phyloP scores from a whole-genome alignment of 331 rosid species.

The Quercus lobata region DNA sequence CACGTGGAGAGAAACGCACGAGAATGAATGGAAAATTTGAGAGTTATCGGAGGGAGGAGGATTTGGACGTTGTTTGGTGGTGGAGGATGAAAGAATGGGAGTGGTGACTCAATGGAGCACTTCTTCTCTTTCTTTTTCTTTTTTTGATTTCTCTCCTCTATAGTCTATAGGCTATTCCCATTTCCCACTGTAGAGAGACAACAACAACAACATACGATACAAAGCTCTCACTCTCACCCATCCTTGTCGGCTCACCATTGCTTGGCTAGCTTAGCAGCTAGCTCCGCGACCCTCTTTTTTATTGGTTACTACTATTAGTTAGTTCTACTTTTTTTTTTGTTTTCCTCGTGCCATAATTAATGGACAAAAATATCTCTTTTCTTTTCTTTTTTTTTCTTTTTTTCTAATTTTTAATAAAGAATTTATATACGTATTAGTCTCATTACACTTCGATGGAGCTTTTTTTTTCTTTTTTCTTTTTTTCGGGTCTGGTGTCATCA shows the following conservation, averaged over 20 bases:
- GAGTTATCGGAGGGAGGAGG: not conserved
- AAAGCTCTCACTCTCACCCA: too few species aligned
- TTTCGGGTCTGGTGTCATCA: not conserved
- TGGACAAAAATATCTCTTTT: not conserved
- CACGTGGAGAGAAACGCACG: constrained; percentile 39
- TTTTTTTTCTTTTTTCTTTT: not conserved
- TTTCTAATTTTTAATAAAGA: not conserved
- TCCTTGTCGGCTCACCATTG: constrained; percentile 14
- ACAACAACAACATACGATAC: too few species aligned
- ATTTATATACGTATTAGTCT: too few species aligned
- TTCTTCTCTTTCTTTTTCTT: not conserved
- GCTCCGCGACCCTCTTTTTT: too few species aligned
- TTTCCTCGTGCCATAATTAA: constrained; percentile 22
- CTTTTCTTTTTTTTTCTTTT: not conserved
- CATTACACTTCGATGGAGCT: too few species aligned
- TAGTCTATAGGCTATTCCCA: too few species aligned
- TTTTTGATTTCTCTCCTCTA: too few species aligned
- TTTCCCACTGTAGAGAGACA: too few species aligned
- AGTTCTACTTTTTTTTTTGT: not conserved
- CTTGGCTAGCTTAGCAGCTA: not conserved
- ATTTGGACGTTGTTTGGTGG: constrained; percentile 46
- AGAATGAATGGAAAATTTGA: not conserved
- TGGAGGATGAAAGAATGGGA: constrained; percentile 18
- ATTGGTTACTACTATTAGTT: too few species aligned
- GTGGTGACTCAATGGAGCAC: constrained; percentile 9